Evolutionary conservation across 106 monocot genomes (phyloP).

Genomic region (Dioscorea dumetorum): DNA sequence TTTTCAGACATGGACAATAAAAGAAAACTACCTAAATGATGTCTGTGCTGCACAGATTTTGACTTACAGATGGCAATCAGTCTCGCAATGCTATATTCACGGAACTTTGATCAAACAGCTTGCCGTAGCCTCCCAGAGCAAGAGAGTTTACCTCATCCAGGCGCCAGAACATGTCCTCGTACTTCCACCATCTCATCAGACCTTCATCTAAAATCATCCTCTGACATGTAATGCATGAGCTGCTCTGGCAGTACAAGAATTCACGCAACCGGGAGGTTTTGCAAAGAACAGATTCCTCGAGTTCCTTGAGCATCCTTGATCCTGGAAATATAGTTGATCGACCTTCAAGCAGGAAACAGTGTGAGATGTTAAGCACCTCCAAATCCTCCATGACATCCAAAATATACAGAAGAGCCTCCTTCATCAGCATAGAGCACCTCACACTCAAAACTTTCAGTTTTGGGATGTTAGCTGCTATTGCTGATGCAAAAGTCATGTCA

Average conservation of each 20-base stretch:
- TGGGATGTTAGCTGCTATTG: conserved; percentile 48
- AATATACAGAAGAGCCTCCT: conserved; percentile 48
- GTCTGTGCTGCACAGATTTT: too few species aligned
- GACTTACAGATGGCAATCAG: too few species aligned
- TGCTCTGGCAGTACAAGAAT: conserved; percentile 50
- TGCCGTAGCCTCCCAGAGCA: conserved; percentile 49
- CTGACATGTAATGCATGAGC: conserved; percentile 40
- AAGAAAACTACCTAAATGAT: too few species aligned
- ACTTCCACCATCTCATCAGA: conserved; percentile 86
- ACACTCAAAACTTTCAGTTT: conserved; percentile 69
- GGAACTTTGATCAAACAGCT: conserved; percentile 56
- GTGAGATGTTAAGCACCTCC: conserved; percentile 87
- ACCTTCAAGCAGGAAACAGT: conserved; percentile 56
- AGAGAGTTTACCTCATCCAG: conserved; percentile 71
- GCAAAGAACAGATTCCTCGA: conserved; percentile 31
- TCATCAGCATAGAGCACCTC: conserved; percentile 63
- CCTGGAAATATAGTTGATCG: conserved; percentile 14
- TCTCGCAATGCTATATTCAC: conserved; percentile 10
- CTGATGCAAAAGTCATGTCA: conserved; percentile 49
- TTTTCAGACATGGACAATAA: too few species aligned
- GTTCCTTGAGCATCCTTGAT: conserved; percentile 27
- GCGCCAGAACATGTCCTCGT: conserved; percentile 81
- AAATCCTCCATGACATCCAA: conserved; percentile 47
- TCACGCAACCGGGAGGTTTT: conserved; percentile 46
- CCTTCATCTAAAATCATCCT: conserved; percentile 73